Base-by-base conservation (phyloP, 2,329 filamentous ascomycete species). In the Dothistroma pini region DNA sequence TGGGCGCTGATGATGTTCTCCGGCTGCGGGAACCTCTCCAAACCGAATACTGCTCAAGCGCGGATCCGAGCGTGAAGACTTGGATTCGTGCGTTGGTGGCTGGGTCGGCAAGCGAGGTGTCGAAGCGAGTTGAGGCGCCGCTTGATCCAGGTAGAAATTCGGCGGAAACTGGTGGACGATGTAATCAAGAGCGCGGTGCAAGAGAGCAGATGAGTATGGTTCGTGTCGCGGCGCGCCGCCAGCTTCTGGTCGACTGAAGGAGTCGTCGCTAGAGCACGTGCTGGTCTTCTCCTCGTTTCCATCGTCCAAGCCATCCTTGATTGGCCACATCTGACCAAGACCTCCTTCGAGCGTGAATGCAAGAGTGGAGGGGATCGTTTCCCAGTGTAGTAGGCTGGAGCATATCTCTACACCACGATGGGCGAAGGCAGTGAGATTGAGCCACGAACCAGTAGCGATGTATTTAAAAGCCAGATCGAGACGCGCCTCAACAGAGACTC, bases 21-120 rank as follows among this genome's bases (percentile, higher is more conserved):
- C 76, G 35, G 80, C 75, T 29, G 77, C 77, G 2, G 84, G 77
- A 21, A 88, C 76, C 65, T 90, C 87, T n/a, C 89, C 89, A 69
- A 91, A 91, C 62, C 86, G 84, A 56, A 91, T 90, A 63, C 81
- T 82, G 63, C 82, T 83, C 11, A 89, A 77, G 29, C 86, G 83
- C 44, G 81, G 80, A 55, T 84, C 78, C 56, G 78, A 77, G 4
- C 72, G 70, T 11, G 75, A 69, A 6, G 74, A 67, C 25, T 74
- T 72, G 60, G 73, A 68, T 21, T 77, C 63, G 58, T 71, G 68
- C 16, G 54, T 51, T 2, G 59, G 54, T 1, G 65, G 59, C 16
- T 63, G 44, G 7, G 56, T 47, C 12, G 80, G 80, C 4, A 84
- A 75, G 29, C 80, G 74, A 11, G 81, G 81, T 53, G 79, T 76